Base-by-base conservation (phyloP, 345 rosid species). In the Salix suchowensis region DNA sequence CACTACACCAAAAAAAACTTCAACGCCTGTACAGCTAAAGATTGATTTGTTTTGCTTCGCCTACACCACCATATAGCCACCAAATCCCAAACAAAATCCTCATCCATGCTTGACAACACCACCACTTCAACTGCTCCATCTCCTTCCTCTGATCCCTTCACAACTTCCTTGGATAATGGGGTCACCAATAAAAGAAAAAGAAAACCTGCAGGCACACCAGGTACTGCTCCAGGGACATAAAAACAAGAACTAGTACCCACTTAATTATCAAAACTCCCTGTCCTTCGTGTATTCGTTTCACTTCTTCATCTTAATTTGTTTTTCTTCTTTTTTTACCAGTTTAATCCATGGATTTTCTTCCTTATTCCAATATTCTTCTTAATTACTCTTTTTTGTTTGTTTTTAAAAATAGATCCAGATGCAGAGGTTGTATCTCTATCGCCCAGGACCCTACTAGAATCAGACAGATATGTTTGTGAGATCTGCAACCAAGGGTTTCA, bases 131-230 rank as follows among this genome's bases (percentile, higher is more conserved):
- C 65, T 62, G 81, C 85, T 77, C 84, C 86, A 19, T 83, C 89
- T 82, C 82, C 91, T 70, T 83, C 91, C 76, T 76, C 88, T 86
- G 89, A 84, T 80, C 89, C 78, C 65, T 76, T 85, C 69, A 74
- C 86, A 74, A 54, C 84, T 24, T 81, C 92, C 80, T 78, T 82
- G 19, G 89, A 84, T 74, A 89, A 84, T 87, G 95, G 88, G 82
- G 74, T 81, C 88, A 68, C 83, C 80, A 86, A 83, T 73, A 92
- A 87, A 77, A 87, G 94, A 72, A 92, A 88, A 89, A 85, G 97
- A 75, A 92, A 90, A 80, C 94, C 97, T 67, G 97, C 97, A 30
- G 97, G 97, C 72, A 90, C 94, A n/a, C 97, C 97, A 81, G 94
- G 97, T 91, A 84, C 2, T n/a, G 21, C 15, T 36, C 48, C 2